Percentiles rank a stretch among this genome's conserved stretches.
phyloP scores from a whole-genome alignment of 2,329 filamentous ascomycete genomes.

The Bipolaris victoriae region DNA sequence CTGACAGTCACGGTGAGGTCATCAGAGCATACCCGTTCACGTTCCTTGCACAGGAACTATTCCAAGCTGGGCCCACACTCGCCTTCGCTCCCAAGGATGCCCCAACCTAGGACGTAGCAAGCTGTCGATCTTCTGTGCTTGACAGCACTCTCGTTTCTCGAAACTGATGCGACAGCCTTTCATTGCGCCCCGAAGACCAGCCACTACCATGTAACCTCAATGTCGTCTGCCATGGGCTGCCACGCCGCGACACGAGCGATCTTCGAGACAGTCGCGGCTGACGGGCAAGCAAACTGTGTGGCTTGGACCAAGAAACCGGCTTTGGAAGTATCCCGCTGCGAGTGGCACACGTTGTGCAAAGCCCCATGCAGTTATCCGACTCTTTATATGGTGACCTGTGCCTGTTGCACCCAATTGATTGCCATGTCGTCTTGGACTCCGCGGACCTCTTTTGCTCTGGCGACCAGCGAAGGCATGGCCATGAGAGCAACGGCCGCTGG shows the following conservation, averaged over 20 bases:
- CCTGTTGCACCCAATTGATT: neutral
- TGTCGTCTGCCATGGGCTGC: neutral
- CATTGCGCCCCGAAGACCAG: neutral
- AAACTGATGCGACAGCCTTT: neutral
- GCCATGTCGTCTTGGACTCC: constrained; percentile 9
- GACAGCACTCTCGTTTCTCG: neutral
- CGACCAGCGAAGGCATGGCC: neutral
- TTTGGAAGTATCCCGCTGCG: constrained; percentile 7
- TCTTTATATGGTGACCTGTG: constrained; percentile 10
- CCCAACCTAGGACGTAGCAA: constrained; percentile 2
- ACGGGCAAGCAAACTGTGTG: neutral
- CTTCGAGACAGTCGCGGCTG: neutral
- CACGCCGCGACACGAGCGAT: constrained; percentile 10
- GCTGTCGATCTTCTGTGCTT: constrained; percentile 1
- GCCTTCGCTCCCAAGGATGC: neutral
- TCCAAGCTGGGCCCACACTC: neutral
- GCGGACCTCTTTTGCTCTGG: constrained; percentile 2
- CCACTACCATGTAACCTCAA: neutral
- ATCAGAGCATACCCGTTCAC: constrained; percentile 8
- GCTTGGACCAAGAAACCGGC: constrained; percentile 14
- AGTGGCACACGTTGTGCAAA: constrained; percentile 2
- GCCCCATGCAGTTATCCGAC: constrained; percentile 21
- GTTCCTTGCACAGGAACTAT: constrained; percentile 6
- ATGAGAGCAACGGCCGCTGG: neutral
- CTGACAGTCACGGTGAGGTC: constrained; percentile 14